A percentile compares a stretch with the other conserved stretches of the same genome.
Conservation (phyloP, 73 alveolate genomes). For the Tetrahymena elliotti region DNA sequence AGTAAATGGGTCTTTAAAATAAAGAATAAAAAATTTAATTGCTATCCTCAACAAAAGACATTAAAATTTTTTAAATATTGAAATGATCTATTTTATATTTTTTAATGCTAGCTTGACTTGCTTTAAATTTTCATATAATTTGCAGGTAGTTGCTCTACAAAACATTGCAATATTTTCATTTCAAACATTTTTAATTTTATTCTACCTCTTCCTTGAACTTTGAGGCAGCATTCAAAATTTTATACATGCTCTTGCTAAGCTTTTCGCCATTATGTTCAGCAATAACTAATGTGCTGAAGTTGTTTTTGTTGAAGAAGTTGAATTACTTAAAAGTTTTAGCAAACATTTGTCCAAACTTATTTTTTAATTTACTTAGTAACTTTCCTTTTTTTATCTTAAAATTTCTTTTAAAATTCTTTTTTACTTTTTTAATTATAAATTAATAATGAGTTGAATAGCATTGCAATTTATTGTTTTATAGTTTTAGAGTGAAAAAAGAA, state of each 20-base stretch:
- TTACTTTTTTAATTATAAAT: not conserved
- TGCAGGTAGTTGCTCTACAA: not conserved
- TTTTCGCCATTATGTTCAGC: constrained; percentile 65
- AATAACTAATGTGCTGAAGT: constrained; percentile 56
- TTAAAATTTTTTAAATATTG: too few species aligned
- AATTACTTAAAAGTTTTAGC: not conserved
- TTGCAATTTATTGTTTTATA: not conserved
- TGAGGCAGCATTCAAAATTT: constrained; percentile 52
- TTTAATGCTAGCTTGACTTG: too few species aligned
- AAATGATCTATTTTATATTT: not conserved
- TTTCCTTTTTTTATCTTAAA: not conserved
- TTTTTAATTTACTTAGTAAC: too few species aligned
- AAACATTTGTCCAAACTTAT: not conserved
- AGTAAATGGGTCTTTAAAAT: constrained; percentile 2
- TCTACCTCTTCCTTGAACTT: constrained; percentile 45
- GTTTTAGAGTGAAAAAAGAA: not conserved
- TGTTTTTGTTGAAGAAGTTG: not conserved
- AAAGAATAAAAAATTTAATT: not conserved
- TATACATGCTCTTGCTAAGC: constrained; percentile 37
- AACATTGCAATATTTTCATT: not conserved
- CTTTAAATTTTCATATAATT: not conserved
- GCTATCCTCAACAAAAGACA: not conserved
- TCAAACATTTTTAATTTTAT: not conserved
- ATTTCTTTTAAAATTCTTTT: not conserved
- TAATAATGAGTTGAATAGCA: not conserved